Evolutionary conservation across 148 eudicot species (phyloP), one percentile per base, ranked within the genome.

Genomic region (Pharnaceum exiguum): DNA sequence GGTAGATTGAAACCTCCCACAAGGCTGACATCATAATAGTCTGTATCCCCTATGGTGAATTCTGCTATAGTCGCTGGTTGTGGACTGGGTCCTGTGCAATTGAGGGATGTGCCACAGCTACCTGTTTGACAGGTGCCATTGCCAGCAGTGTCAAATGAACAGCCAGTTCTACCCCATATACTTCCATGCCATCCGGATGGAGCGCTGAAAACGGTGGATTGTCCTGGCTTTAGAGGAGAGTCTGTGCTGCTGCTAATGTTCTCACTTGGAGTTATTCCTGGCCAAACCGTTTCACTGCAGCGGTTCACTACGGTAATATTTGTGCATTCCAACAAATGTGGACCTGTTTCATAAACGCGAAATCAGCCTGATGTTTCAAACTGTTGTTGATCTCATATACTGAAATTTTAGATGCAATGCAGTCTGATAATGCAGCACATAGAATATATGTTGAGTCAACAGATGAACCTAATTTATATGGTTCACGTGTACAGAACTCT

Each of bases 271-370:
- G 58, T 62, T 38, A 75, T 54, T 27, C 56, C 80, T 24, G 80
- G 80, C 80, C 76, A 65, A 47, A 75, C 58, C 17, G 77, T 79
- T 51, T 71, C 79, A 9, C 68, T 69, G 75, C 75, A 75, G 57
- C 42, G 27, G 66, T 72, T 72, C 28, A 68, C 44, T 7, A 75
- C 68, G 30, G 70, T 70, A 49, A 72, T 18, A 21, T 50, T 58
- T 48, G 51, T 49, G 51, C 51, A 21, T 5, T 37, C 51, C 9
- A 51, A 57, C 10, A 22, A 29, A 26, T 16, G 6, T 57, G 64
- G 36, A 59, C 45, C 59, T 59, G 57, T 54, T 64, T 22, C 3
- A 42, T 31, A 29, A 23, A 16, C 30, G 44, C 42, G 39, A 5
- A 22, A 29, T 13, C 38, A 11, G 25, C 40, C 35, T 57, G 7